Evolutionary conservation across 441 rosid species (phyloP), one percentile per base, ranked within the genome.

Genomic region (Cnidoscolus chayamansa): DNA sequence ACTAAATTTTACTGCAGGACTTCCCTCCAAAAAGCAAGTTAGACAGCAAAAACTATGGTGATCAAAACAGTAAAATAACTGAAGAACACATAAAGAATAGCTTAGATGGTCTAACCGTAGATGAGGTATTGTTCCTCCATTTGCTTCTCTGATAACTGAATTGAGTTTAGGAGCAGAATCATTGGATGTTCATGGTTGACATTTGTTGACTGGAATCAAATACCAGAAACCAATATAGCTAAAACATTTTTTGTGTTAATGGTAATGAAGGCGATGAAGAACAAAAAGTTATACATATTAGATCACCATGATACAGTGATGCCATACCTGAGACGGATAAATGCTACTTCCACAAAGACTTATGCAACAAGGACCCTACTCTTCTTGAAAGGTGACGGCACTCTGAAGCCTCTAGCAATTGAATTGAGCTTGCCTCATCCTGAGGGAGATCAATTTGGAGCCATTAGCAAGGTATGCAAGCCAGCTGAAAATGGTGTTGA

Each of bases 1-100:
- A 1, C 43, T 15, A 6, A 72, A 35, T 57, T 60, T 31, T 47
- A 63, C 49, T 84, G 71, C 80, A 89, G 94, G 87, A 86, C 51
- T 92, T 89, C 74, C 97, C 93, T 73, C 95, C 93, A 5, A 49
- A 53, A 76, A 91, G 93, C 83, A 84, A 82, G 82, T 84, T 89
- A 51, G 80, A 82, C 73, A 77, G 60, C 0, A 60, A 82, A 65
- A 12, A 67, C n/a, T 87, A 79, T 70, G 93, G 91, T 30, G 53
- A 88, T 67, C 94, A 91, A 65, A 47, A 67, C 76, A 87, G 97
- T 80, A 76, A 80, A 51, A 80, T 91, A 71, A 83, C 86, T 53
- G 81, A 79, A 81, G 78, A 80, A 31, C 82, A 88, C 66, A 87
- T 91, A 13, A 81, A 88, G 74, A 57, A 47, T 30, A 81, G 75